Base-by-base conservation (phyloP, 345 rosid genomes). In the Salix suchowensis region DNA sequence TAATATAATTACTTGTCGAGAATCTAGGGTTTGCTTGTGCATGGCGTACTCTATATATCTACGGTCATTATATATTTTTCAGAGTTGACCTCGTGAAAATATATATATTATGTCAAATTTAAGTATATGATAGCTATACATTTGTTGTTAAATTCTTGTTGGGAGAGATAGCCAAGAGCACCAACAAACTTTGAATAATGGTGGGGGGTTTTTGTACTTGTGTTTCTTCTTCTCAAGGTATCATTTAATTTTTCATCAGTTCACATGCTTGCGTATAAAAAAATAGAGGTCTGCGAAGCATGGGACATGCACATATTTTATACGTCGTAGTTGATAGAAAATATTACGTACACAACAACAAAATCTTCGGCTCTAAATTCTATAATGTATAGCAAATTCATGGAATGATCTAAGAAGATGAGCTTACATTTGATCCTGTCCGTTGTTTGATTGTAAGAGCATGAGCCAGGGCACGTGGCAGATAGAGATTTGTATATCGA, bases 131-230 rank as follows among this genome's bases (percentile, higher is more conserved):
- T 79, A 54, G 82, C 74, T 71, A 83, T 54, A 73, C 16, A 75
- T 79, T 71, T 83, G 83, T 86, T 72, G 88, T 85, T 83, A 78
- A 77, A 62, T 79, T 79, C 2, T 86, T 72, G 91, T 80, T 87
- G 87, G 46, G 46, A 40, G 79, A 77, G 82, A 78, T 83, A 82
- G 76, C 75, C 72, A 76, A 30, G 40, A 79, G 54, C 68, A 67
- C 79, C 88, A 88, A 81, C 91, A 85, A 89, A 85, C 88, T 82
- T 89, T 88, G 92, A 88, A 84, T 80, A 74, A 37, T 55, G 8
- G n/a, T 23, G 24, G 50, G 24, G 50, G 0, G 0, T 13, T 8
- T 73, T 72, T 24, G 75, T 16, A 21, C 28, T 13, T 70, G 30
- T 34, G 19, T 32, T 50, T 37, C 21, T 62, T 50, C 55, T 39